phyloP scores from a whole-genome alignment of 164 flowering plant genomes.

The Chimonanthus salicifolius region DNA sequence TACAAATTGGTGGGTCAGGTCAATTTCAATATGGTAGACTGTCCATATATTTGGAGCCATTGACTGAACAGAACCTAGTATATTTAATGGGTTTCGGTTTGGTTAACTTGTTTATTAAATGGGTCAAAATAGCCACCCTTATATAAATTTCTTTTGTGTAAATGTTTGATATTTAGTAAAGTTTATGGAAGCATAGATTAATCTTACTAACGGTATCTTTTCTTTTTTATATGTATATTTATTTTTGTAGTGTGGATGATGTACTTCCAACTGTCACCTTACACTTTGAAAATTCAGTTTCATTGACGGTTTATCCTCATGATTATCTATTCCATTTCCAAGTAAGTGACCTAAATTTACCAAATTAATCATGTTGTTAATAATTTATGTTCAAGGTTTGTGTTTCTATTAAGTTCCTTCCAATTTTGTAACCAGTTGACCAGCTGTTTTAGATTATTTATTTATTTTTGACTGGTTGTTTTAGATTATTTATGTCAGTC shows the following conservation, averaged over 20 bases:
- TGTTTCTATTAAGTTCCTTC: not conserved
- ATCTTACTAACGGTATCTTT: not conserved
- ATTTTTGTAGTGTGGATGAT: constrained; percentile 58
- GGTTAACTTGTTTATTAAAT: too few species aligned
- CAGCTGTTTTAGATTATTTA: not conserved
- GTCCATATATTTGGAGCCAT: too few species aligned
- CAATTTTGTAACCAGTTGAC: not conserved
- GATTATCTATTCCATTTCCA: constrained; percentile 59
- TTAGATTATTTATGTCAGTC: too few species aligned
- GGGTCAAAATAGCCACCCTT: too few species aligned
- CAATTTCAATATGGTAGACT: too few species aligned
- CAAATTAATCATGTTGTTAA: too few species aligned
- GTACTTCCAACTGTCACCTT: constrained; percentile 70
- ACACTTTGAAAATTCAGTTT: constrained; percentile 48
- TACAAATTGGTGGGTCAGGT: too few species aligned
- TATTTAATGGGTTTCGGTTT: too few species aligned
- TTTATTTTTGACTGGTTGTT: too few species aligned
- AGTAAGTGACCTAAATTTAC: constrained; percentile 35
- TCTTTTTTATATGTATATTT: not conserved
- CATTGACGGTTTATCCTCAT: constrained; percentile 63
- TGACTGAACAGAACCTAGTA: too few species aligned
- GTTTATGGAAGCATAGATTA: not conserved
- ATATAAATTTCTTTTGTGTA: not conserved
- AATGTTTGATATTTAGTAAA: not conserved
- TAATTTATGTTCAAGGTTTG: not conserved